Percentiles rank a stretch among this genome's conserved stretches.
Conservation (phyloP, 345 rosid species). For the Physaria fendleri region DNA sequence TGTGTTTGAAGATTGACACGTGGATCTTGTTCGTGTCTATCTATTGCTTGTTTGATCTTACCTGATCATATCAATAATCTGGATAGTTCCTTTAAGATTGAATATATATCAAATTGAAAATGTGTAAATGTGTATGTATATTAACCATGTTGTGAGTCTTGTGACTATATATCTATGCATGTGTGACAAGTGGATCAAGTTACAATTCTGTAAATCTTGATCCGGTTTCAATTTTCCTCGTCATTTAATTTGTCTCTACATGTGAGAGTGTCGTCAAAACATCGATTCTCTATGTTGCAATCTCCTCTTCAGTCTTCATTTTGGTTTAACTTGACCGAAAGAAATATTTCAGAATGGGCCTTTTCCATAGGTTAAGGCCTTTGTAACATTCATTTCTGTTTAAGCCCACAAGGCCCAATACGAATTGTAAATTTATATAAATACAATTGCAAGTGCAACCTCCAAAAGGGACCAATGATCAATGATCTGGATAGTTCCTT, state of each 20-base stretch:
- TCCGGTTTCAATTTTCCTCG: conserved; percentile 25
- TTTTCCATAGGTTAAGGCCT: too few relatives aligned
- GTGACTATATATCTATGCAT: conserved; percentile 23
- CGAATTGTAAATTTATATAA: too few relatives aligned
- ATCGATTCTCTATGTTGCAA: too few relatives aligned
- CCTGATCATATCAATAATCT: conserved; percentile 18
- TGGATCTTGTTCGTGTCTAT: conserved; percentile 28
- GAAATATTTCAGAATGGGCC: too few relatives aligned
- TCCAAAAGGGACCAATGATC: too few relatives aligned
- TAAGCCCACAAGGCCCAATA: too few relatives aligned
- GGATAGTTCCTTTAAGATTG: conserved; percentile 8
- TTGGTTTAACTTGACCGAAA: too few relatives aligned
- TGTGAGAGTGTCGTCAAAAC: background rate
- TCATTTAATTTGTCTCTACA: conserved; percentile 19
- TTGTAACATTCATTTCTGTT: too few relatives aligned
- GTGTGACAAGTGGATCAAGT: conserved; percentile 24
- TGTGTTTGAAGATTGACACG: conserved; percentile 26
- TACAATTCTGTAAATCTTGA: background rate
- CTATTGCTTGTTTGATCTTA: conserved; percentile 21
- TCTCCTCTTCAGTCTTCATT: too few relatives aligned
- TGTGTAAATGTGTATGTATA: background rate
- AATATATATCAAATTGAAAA: background rate
- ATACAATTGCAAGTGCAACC: too few relatives aligned
- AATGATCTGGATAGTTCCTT: conserved; percentile 18
- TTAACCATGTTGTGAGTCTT: background rate